phyloP scores from a whole-genome alignment of 352 stramenopile genomes.

The Globisporangium cederbergense region DNA sequence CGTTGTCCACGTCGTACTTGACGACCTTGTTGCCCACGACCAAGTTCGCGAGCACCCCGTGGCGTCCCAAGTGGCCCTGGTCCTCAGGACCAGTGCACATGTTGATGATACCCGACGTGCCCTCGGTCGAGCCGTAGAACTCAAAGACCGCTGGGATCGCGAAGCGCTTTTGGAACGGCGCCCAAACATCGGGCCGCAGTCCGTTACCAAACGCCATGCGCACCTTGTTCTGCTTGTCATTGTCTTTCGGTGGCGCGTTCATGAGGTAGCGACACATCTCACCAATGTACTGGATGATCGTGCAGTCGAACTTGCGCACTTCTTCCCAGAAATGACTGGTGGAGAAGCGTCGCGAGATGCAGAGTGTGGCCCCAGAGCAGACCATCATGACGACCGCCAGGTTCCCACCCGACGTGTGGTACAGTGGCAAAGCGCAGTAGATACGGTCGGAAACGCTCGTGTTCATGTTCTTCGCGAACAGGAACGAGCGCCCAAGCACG shows the following conservation, averaged over 20 bases:
- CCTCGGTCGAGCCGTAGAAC: conserved; percentile 92
- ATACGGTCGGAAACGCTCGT: conserved; percentile 56
- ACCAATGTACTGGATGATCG: conserved; percentile 89
- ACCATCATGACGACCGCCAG: conserved; percentile 81
- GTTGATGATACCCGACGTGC: conserved; percentile 79
- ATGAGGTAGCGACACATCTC: conserved; percentile 89
- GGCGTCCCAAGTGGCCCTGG: conserved; percentile 62
- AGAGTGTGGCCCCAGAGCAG: conserved; percentile 64
- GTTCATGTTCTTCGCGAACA: conserved; percentile 46
- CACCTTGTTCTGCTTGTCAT: conserved; percentile 64
- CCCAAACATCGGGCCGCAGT: conserved; percentile 87
- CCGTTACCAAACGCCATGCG: conserved; percentile 90
- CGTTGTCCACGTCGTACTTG: conserved; percentile 70
- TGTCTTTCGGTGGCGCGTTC: conserved; percentile 37
- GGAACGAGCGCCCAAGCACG: conserved; percentile 55
- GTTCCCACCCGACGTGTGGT: conserved; percentile 80
- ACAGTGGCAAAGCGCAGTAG: conserved; percentile 80
- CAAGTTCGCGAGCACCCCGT: conserved; percentile 47
- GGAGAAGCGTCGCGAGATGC: conserved; percentile 75
- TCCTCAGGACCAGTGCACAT: conserved; percentile 51
- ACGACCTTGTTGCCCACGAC: conserved; percentile 70
- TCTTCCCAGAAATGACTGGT: conserved; percentile 73
- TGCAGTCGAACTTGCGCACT: conserved; percentile 63
- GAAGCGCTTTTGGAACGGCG: conserved; percentile 83
- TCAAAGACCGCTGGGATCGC: conserved; percentile 83